phyloP scores from a whole-genome alignment of 257 asterid genomes.

The Lycium ferocissimum region DNA sequence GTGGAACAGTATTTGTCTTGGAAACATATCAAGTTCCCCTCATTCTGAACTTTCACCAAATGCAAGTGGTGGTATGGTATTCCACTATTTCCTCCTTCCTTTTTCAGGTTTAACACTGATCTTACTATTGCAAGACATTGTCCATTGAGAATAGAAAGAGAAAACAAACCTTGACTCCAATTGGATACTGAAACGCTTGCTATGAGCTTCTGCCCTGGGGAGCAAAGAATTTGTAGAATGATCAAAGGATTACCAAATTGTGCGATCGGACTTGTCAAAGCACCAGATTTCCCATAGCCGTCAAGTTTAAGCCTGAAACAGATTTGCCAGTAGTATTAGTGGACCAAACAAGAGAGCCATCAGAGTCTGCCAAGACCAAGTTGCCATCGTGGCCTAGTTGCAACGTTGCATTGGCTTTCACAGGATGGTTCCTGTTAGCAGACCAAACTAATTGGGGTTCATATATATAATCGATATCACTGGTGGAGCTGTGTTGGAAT shows the following conservation, averaged over 20 bases:
- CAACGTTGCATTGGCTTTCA: background rate
- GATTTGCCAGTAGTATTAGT: background rate
- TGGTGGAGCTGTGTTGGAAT: background rate
- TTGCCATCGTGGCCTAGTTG: constrained; percentile 30
- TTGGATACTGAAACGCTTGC: constrained; percentile 16
- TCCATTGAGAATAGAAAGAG: background rate
- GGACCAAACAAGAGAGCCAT: constrained; percentile 30
- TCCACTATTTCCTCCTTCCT: no score
- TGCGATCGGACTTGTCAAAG: rapidly evolving
- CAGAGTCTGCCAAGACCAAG: constrained; percentile 24
- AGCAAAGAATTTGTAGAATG: constrained; percentile 30
- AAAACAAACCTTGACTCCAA: constrained; percentile 1
- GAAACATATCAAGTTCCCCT: no score
- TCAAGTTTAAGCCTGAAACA: constrained; percentile 25
- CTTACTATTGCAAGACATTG: no score
- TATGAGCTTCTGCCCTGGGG: background rate
- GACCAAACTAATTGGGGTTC: constrained; percentile 21
- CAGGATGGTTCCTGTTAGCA: constrained; percentile 24
- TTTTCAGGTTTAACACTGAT: background rate
- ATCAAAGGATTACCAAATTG: constrained; percentile 37
- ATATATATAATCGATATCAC: background rate
- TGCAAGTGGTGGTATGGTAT: no score
- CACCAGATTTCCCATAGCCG: background rate
- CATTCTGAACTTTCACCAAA: no score
- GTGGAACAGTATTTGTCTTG: no score